Percentiles rank a stretch among this genome's conserved stretches.
Conservation (phyloP, 495 filamentous ascomycete genomes). For the Annulohypoxylon maeteangense region DNA sequence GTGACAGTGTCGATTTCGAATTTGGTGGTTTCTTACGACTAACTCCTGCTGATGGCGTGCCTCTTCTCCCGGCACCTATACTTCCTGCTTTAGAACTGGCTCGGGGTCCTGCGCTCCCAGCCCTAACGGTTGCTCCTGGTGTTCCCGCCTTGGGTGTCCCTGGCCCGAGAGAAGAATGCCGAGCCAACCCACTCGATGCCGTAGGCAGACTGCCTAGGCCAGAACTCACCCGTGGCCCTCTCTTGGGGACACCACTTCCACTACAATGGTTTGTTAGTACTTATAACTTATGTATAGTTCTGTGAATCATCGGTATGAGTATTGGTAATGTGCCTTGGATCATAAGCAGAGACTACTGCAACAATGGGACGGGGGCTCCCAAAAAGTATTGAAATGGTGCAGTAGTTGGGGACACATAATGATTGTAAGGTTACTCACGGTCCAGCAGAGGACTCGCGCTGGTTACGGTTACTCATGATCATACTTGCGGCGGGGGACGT, state of each 20-base stretch:
- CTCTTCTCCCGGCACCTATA: slow-evolving; percentile 62
- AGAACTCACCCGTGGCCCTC: slow-evolving; percentile 76
- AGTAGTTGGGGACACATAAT: slow-evolving; percentile 5
- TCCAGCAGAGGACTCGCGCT: slow-evolving; percentile 82
- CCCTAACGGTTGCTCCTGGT: slow-evolving; percentile 66
- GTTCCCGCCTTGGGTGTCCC: slow-evolving; percentile 86
- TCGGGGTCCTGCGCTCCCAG: slow-evolving; percentile 78
- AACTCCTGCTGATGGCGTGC: slow-evolving; percentile 68
- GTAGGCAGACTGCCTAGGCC: slow-evolving; percentile 72
- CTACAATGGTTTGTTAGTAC: slow-evolving; percentile 24
- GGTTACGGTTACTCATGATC: slow-evolving; percentile 68
- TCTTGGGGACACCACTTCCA: slow-evolving; percentile 66
- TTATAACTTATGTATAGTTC: slow-evolving; percentile 1
- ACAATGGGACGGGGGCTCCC: slow-evolving; percentile 2
- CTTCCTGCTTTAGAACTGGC: slow-evolving; percentile 60
- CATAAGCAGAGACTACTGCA: background rate
- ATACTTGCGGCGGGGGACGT: slow-evolving; percentile 72
- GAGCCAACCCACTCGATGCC: slow-evolving; percentile 75
- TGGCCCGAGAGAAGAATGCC: slow-evolving; percentile 84
- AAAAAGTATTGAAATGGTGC: background rate
- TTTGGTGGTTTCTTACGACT: slow-evolving; percentile 67
- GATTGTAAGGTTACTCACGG: slow-evolving; percentile 49
- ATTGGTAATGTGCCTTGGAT: background rate
- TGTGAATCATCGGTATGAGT: background rate
- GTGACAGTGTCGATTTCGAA: slow-evolving; percentile 64